Evolutionary conservation across 805 yeast species (phyloP), one percentile per base, ranked within the genome.

Genomic region (Kluyveromyces siamensis): DNA sequence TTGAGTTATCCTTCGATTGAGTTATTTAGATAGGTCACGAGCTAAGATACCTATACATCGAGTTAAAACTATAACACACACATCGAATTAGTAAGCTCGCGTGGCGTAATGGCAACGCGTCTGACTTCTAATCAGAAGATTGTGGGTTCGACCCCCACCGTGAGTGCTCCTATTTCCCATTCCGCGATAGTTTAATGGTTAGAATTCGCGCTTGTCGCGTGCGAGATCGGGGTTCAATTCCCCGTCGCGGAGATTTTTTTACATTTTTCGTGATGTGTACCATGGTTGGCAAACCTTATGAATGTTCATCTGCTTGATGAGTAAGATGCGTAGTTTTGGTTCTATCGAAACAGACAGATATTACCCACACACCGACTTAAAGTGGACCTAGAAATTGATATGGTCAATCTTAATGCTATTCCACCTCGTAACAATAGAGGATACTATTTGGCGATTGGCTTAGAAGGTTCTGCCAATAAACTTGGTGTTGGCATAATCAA

Each of bases 401-500:
- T 65, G 68, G 68, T 64, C 11, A 62, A 62, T 45, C 57, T 65
- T 16, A 63, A 64, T 44, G 49, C 54, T 14, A 40, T 56, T 1
- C 47, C 50, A n/a, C 69, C 70, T 9, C 61, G 53, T 38, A 60
- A 65, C 44, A 55, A 55, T n/a, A 54, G 63, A 42, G 55, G 58
- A 19, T 70, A 72, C 58, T 85, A 83, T 57, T 65, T 86, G 11
- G 96, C 96, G 0, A 60, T 93, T 1, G 99, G 99, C 1, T 74
- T 93, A 33, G 99, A 93, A 65, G 99, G 99, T 1, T 88, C 97
- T 0, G 99, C 99, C 16, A 93, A 93, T 65, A 93, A 93, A 63
- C 74, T 93, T 2, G 99, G 97, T 1, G 93, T 91, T 1, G 99
- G 99, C 1, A 76, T 93, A 16, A 83, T 93, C 47, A 81, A 77